Conservation (phyloP, 2,329 filamentous ascomycete species). For the Colletotrichum cuscutae region DNA sequence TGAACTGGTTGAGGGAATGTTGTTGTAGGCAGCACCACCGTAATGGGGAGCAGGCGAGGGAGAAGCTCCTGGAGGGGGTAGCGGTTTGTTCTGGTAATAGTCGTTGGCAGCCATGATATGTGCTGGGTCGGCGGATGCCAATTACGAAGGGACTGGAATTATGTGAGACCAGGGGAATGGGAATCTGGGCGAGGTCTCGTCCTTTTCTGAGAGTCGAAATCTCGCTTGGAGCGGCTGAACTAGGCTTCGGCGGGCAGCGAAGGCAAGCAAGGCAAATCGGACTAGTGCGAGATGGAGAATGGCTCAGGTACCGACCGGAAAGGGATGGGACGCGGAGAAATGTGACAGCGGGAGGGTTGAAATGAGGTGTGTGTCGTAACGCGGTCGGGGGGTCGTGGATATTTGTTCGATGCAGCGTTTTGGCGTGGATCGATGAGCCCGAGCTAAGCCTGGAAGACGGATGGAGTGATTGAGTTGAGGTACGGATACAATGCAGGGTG, state of each 20-base stretch:
- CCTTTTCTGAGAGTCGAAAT: conserved; percentile 21
- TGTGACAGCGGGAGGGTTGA: conserved; percentile 32
- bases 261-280: conserved; percentile 12
- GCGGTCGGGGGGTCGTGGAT: conserved; percentile 26
- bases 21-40: conserved; percentile 44
- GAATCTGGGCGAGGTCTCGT: conserved; percentile 19
- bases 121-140: conserved; percentile 10
- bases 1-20: conserved; percentile 54
- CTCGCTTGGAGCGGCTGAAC: conserved; percentile 26
- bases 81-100: conserved; percentile 66
- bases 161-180: conserved; percentile 13
- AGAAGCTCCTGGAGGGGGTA: conserved; percentile 47
- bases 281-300: conserved; percentile 22
- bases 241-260: neutral
- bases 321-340: conserved; percentile 31
- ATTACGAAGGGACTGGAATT: conserved; percentile 12
- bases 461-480: neutral
- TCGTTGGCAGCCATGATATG: conserved; percentile 70
- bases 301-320: conserved; percentile 30
- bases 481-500: neutral
- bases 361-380: conserved; percentile 2
- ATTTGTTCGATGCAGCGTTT: conserved; percentile 26
- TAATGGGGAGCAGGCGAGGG: conserved; percentile 55
- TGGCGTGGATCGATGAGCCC: neutral
- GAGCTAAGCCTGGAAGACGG: neutral